Conservation (phyloP, 139 green algal genomes). For the Monoraphidium neglectum region DNA sequence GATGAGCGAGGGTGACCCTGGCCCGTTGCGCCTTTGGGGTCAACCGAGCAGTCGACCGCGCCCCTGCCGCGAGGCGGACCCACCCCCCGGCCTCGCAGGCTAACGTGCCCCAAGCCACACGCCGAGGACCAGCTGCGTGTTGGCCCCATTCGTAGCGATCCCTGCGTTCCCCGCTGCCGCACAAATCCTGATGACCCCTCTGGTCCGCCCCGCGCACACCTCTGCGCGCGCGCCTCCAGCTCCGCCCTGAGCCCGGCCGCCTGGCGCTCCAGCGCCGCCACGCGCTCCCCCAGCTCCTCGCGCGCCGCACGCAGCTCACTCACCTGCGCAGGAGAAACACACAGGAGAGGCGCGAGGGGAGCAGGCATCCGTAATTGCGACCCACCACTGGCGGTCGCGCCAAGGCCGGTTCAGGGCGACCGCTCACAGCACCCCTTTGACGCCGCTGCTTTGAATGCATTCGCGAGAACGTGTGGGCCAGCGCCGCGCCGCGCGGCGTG, state of each 20-base stretch:
- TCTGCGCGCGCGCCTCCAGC: conserved; percentile 11
- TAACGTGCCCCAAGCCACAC: no score
- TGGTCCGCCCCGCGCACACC: background rate
- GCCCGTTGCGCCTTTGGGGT: no score
- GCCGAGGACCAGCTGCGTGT: no score
- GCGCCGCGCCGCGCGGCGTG: background rate
- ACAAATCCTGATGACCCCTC: background rate
- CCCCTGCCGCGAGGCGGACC: no score
- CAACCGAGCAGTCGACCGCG: no score
- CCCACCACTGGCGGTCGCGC: background rate
- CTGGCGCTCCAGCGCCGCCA: conserved; percentile 11
- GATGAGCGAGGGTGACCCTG: no score
- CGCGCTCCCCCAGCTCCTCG: conserved; percentile 21
- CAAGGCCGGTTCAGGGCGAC: background rate
- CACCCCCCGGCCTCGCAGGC: no score
- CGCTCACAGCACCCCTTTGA: background rate
- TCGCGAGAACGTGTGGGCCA: background rate
- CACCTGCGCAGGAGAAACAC: conserved; percentile 2
- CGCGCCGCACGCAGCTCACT: conserved; percentile 14
- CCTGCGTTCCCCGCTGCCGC: background rate
- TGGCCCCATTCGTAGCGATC: no score
- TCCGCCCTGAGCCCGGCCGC: conserved; percentile 19
- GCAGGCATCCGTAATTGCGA: background rate
- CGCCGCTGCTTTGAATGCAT: background rate
- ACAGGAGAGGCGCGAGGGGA: background rate